phyloP scores from a whole-genome alignment of 306 rosid genomes.

The Medicago ruthenica region DNA sequence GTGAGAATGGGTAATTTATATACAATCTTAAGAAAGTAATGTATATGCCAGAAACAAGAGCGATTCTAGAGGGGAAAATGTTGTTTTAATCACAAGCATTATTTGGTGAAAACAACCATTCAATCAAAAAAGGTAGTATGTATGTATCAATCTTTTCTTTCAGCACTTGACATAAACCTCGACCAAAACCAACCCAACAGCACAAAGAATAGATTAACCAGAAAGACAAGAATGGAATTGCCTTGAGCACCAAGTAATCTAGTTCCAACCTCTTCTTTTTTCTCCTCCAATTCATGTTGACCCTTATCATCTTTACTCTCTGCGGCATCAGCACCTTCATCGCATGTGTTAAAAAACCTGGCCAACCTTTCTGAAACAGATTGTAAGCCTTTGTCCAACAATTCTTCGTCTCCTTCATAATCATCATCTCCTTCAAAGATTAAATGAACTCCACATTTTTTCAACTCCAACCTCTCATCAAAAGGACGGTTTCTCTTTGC shows the following conservation, averaged over 20 bases:
- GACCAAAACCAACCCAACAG: constrained; percentile 24
- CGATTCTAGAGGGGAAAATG: too few relatives aligned
- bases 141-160: not conserved
- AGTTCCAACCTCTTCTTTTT: constrained; percentile 13
- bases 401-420: constrained; percentile 63
- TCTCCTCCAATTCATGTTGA: not conserved
- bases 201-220: constrained; percentile 3
- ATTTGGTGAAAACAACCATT: too few relatives aligned
- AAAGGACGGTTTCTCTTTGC: constrained; percentile 42
- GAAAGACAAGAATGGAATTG: not conserved
- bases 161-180: not conserved
- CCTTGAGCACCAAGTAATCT: not conserved
- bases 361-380: constrained; percentile 64
- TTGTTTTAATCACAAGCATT: too few relatives aligned
- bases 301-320: constrained; percentile 22
- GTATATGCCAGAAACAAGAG: too few relatives aligned
- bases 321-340: constrained; percentile 32
- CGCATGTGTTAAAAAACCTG: constrained; percentile 45
- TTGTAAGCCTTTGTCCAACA: constrained; percentile 44
- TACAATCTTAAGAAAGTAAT: too few relatives aligned
- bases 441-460: constrained; percentile 52
- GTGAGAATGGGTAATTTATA: too few relatives aligned
- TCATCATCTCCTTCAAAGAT: constrained; percentile 71
- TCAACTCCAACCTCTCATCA: constrained; percentile 57
- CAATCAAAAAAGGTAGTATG: too few relatives aligned